These are phyloP conservation scores for Talaromyces atroroseus DNA, from an alignment of 2,329 filamentous ascomycete species.

Conservation along the genomic window DNA sequence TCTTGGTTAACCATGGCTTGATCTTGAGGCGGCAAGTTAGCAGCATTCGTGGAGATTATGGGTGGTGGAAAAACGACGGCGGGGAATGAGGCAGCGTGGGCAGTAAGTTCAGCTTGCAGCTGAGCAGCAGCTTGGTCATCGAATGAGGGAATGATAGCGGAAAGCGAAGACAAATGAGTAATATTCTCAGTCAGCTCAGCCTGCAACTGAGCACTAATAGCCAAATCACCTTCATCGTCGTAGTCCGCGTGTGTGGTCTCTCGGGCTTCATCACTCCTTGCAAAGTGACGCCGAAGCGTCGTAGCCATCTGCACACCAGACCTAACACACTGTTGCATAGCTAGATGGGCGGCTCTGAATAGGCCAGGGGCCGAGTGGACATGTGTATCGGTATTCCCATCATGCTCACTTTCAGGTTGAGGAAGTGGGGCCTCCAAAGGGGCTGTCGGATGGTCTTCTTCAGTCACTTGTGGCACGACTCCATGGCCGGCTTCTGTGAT, in stretches of 20 bases:
- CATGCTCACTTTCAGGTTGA: neutral
- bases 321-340: neutral
- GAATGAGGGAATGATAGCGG: neutral
- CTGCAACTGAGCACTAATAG: constrained; percentile 1
- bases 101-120: constrained; percentile 9
- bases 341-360: neutral
- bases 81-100: neutral
- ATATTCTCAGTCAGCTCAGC: neutral
- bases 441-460: neutral
- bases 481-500: too few species aligned
- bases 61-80: neutral
- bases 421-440: neutral
- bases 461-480: neutral
- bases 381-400: neutral
- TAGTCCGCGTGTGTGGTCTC: neutral
- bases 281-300: neutral
- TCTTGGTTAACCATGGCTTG: neutral
- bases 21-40: neutral
- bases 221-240: neutral
- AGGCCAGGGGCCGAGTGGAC: neutral
- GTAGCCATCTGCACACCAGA: neutral
- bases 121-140: constrained; percentile 3
- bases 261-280: neutral
- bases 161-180: neutral
- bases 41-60: neutral